phyloP scores from a whole-genome alignment of 2,329 filamentous ascomycete genomes.

The Xylaria sp. region DNA sequence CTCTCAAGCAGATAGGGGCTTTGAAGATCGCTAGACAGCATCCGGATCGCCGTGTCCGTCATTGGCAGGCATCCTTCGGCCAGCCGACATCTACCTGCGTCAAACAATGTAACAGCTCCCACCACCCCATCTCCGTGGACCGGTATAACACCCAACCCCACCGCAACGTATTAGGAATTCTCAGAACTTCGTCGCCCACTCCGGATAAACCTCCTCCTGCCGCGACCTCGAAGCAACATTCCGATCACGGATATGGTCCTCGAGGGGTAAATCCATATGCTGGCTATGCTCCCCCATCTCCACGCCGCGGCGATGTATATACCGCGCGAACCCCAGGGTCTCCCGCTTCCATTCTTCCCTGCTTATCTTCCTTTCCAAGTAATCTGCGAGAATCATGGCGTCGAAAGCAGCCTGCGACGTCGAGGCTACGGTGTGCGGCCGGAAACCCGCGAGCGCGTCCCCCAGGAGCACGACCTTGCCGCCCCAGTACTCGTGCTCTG shows the following conservation, averaged over 20 bases:
- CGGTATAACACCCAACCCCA: background rate
- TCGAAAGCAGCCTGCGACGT: slow-evolving; percentile 49
- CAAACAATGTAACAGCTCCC: too few relatives aligned
- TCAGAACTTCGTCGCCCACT: slow-evolving; percentile 42
- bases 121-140: background rate
- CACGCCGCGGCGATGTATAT: slow-evolving; percentile 43
- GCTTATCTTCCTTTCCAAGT: slow-evolving; percentile 40
- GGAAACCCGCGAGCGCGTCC: slow-evolving; percentile 51
- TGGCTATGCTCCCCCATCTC: slow-evolving; percentile 46
- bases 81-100: too few relatives aligned
- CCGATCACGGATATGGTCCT: slow-evolving; percentile 44
- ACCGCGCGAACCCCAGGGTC: slow-evolving; percentile 45
- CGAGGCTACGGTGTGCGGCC: slow-evolving; percentile 52
- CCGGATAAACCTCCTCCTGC: slow-evolving; percentile 41
- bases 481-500: slow-evolving; percentile 42
- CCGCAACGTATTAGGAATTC: background rate
- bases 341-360: slow-evolving; percentile 43
- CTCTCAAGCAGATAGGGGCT: too few relatives aligned
- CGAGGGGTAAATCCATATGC: slow-evolving; percentile 39
- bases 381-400: slow-evolving; percentile 45
- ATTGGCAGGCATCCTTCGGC: too few relatives aligned
- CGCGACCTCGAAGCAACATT: slow-evolving; percentile 43
- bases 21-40: too few relatives aligned
- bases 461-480: slow-evolving; percentile 49
- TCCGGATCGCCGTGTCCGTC: too few relatives aligned